These are phyloP conservation scores for Discostella pseudostelligera DNA, from an alignment of 108 stramenopile species.

Conservation along the genomic window DNA sequence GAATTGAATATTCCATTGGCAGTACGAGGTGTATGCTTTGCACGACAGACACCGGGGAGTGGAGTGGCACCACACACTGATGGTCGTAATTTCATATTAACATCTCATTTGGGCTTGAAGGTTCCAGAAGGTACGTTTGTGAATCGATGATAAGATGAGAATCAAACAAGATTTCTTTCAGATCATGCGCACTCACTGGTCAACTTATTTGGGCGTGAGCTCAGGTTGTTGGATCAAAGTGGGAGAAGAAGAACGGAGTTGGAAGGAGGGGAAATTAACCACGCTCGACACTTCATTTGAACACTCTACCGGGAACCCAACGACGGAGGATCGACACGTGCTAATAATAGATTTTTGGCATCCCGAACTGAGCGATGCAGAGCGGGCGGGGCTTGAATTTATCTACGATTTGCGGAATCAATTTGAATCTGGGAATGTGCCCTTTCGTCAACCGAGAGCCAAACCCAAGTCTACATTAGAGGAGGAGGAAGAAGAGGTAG, in stretches of 20 bases:
- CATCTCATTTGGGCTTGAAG: constrained; percentile 83
- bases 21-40: constrained; percentile 94
- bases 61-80: constrained; percentile 89
- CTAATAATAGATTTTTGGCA: constrained; percentile 96
- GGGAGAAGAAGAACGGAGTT: constrained; percentile 63
- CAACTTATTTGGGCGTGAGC: background rate
- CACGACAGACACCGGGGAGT: constrained; percentile 77
- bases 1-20: constrained; percentile 86
- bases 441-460: constrained; percentile 66
- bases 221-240: constrained; percentile 78
- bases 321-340: constrained; percentile 82
- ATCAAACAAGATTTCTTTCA: background rate
- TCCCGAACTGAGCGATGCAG: constrained; percentile 82
- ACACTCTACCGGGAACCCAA: constrained; percentile 88
- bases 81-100: constrained; percentile 93
- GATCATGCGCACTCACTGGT: background rate
- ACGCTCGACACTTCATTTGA: constrained; percentile 91
- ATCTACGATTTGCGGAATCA: constrained; percentile 86
- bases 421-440: constrained; percentile 81
- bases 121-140: constrained; percentile 57
- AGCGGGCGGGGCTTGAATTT: constrained; percentile 72
- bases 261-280: constrained; percentile 75
- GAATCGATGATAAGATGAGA: background rate
- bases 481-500: constrained; percentile 15
- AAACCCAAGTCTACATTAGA: constrained; percentile 25